Base-by-base conservation (phyloP, 768 basidiomycete species). In the Bullera alba region DNA sequence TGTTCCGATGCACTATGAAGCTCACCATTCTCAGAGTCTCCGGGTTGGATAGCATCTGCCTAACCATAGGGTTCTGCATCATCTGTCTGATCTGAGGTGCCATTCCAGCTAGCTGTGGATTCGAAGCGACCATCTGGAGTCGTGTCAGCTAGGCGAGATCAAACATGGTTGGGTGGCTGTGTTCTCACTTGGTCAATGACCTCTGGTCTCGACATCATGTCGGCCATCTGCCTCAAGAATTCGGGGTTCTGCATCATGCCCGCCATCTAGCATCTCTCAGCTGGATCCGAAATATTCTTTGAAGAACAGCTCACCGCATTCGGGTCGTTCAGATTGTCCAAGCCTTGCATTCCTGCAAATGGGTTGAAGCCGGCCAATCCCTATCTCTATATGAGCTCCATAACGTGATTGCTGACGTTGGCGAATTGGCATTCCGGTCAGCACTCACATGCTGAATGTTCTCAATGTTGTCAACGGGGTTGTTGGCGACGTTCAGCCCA, bases 191-290 rank as follows among this genome's bases (percentile, higher is more conserved):
- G 77, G 50, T 97, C 92, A 45, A 96, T 74, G 42, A 96, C 76
- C n/a, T 81, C 82, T 0, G 93, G 92, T 62, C 92, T 85, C 5
- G 83, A 81, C 81, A 97, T 84, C 73, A 90, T 79, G 14, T 77
- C 67, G 6, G 84, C 81, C 86, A 99, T 93, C 73, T 91, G 86
- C 55, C 86, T 81, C 34, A 91, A 71, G 60, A 92, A 90, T 56
- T 87, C 79, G 1, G 74, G 74, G 49, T 57, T 65, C 46, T 85
- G 82, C 78, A 95, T 79, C 85, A 96, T 84, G 25, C 76, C 76
- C 68, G 89, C 84, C 72, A 92, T 76, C 86, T 89, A 61, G 12
- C 21, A 3, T 19, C 12, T 15, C 4, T 12, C 10, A 8, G 19
- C 10, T 12, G 28, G 1, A 10, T n/a, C 35, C 27, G 8, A 6